Conservation (phyloP, 1,139 yeast genomes). For the Taiozyma sp. region DNA sequence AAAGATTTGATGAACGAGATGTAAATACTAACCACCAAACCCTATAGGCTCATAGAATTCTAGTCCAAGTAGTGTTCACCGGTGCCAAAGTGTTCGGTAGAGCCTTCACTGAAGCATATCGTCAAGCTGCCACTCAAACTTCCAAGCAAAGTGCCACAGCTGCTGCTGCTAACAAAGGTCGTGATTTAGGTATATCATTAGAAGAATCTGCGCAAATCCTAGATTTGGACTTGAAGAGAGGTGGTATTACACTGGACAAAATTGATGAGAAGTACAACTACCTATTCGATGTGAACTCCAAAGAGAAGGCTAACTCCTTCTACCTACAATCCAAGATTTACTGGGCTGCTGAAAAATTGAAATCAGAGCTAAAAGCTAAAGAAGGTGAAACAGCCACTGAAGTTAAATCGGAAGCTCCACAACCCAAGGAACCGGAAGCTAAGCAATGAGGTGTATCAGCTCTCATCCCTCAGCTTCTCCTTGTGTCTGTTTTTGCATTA, state of each 20-base stretch:
- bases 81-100: constrained; percentile 95
- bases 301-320: constrained; percentile 91
- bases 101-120: constrained; percentile 96
- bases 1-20: not conserved
- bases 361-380: constrained; percentile 21
- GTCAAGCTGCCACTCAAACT: constrained; percentile 88
- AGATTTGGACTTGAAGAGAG: constrained; percentile 56
- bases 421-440: not conserved
- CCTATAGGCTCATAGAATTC: constrained; percentile 74
- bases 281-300: constrained; percentile 80
- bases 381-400: constrained; percentile 16
- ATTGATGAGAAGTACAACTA: constrained; percentile 75
- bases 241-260: constrained; percentile 44
- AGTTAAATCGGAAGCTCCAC: constrained; percentile 1
- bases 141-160: constrained; percentile 58
- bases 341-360: constrained; percentile 45
- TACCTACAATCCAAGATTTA: constrained; percentile 88
- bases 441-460: not conserved
- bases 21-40: not conserved
- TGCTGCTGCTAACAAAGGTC: constrained; percentile 39
- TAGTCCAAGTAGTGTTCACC: constrained; percentile 85
- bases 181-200: constrained; percentile 71
- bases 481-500: not conserved
- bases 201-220: constrained; percentile 92
- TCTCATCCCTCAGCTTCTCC: not conserved